Conservation (phyloP, 352 stramenopile species). For the Pythium rishiriense region DNA sequence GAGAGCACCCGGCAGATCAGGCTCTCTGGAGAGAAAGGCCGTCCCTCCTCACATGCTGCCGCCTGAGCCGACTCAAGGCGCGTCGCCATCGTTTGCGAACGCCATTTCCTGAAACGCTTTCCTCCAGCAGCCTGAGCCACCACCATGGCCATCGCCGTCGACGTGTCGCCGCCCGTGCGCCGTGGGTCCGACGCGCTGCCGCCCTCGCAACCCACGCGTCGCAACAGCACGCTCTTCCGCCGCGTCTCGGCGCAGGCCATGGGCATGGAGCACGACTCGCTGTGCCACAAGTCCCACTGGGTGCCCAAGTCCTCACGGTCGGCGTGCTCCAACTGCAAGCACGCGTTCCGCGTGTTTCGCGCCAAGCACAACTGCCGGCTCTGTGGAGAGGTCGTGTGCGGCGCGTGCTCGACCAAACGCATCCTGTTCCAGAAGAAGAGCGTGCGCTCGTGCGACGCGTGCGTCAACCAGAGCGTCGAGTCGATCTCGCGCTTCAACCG, state of each 20-base stretch:
- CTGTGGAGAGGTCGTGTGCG: conserved; percentile 78
- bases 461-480: conserved; percentile 61
- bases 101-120: conserved; percentile 2
- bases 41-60: too few relatives aligned
- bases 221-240: conserved; percentile 43
- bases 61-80: too few relatives aligned
- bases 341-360: conserved; percentile 57
- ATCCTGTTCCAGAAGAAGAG: conserved; percentile 75
- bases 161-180: not conserved
- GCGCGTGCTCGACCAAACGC: conserved; percentile 67
- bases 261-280: conserved; percentile 61
- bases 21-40: conserved; percentile 1
- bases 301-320: conserved; percentile 70
- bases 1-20: not conserved
- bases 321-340: conserved; percentile 65
- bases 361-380: conserved; percentile 80
- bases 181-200: conserved; percentile 3
- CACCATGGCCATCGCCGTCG: conserved; percentile 8
- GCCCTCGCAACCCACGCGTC: not conserved
- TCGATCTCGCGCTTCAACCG: conserved; percentile 43
- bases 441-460: conserved; percentile 77
- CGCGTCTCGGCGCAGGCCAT: conserved; percentile 65
- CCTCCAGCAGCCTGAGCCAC: not conserved
- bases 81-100: too few relatives aligned
- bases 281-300: conserved; percentile 77